Evolutionary conservation across 192 early-diverging fungal species (phyloP).

Genomic region (Rhizophagus prolifer): DNA sequence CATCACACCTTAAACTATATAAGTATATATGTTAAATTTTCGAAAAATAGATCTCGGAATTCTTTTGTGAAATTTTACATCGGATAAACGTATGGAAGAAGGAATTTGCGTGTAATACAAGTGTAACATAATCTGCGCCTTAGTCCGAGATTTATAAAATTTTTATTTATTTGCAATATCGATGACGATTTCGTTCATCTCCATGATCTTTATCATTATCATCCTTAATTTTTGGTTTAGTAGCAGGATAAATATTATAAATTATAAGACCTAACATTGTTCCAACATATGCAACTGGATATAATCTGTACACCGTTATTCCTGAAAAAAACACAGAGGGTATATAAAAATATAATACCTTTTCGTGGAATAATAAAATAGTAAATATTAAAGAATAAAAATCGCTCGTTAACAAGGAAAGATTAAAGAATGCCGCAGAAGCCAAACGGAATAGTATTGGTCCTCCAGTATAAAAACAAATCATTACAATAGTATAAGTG

Average conservation of each 20-base stretch:
- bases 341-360: conserved; percentile 36
- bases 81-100: no score
- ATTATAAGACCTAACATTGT: conserved; percentile 66
- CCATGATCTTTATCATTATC: background rate
- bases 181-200: no score
- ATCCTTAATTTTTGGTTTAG: background rate
- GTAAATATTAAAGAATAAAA: conserved; percentile 80
- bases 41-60: no score
- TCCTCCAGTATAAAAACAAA: conserved; percentile 66
- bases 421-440: conserved; percentile 75
- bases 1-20: no score
- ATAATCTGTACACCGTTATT: conserved; percentile 48
- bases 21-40: no score
- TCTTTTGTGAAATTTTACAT: no score
- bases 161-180: no score
- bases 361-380: conserved; percentile 64
- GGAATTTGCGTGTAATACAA: no score
- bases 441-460: conserved; percentile 72
- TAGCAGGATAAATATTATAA: conserved; percentile 62
- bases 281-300: conserved; percentile 66
- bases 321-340: background rate
- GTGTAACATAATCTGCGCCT: no score
- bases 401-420: conserved; percentile 76
- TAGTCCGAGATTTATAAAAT: no score
- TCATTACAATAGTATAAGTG: conserved; percentile 67